Conservation (phyloP, 176 grass and related monocot genomes). For the Oryza officinalis region DNA sequence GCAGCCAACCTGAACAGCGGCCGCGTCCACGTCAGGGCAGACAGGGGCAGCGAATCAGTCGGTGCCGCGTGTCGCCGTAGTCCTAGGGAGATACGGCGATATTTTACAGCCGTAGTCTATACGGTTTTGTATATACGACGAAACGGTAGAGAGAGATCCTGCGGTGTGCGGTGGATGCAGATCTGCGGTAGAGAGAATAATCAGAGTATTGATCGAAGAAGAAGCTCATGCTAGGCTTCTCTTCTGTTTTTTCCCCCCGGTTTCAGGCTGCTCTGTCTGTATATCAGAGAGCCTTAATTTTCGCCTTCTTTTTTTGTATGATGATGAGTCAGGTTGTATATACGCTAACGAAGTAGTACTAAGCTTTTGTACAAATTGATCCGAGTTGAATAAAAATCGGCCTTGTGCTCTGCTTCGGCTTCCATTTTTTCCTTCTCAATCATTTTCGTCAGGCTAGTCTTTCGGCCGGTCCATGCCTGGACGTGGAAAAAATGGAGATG, state of each 20-base stretch:
- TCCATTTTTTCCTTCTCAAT: not conserved
- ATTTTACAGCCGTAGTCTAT: not conserved
- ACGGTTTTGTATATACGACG: conserved; percentile 33
- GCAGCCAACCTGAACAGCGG: conserved; percentile 17
- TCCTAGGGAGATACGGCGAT: not conserved
- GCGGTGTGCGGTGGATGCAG: not conserved
- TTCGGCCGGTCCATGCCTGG: not conserved
- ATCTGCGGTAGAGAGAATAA: not conserved
- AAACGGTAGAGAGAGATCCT: not conserved
- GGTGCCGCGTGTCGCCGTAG: conserved; percentile 21
- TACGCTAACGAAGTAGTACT: conserved; percentile 23
- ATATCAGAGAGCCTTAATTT: conserved; percentile 19
- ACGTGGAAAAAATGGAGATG: not conserved
- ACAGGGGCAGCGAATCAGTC: not conserved
- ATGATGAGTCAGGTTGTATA: conserved; percentile 20
- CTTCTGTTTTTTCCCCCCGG: not conserved
- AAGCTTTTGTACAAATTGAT: conserved; percentile 33
- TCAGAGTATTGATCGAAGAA: not conserved
- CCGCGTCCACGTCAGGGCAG: not conserved
- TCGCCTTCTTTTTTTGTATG: not conserved
- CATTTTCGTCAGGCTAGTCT: not conserved
- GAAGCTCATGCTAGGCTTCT: not conserved
- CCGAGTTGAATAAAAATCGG: conserved; percentile 12
- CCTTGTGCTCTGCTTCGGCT: not conserved
- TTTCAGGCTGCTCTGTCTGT: not conserved